These are phyloP conservation scores for Rubus idaeus DNA, from an alignment of 306 rosid species.

Conservation along the genomic window DNA sequence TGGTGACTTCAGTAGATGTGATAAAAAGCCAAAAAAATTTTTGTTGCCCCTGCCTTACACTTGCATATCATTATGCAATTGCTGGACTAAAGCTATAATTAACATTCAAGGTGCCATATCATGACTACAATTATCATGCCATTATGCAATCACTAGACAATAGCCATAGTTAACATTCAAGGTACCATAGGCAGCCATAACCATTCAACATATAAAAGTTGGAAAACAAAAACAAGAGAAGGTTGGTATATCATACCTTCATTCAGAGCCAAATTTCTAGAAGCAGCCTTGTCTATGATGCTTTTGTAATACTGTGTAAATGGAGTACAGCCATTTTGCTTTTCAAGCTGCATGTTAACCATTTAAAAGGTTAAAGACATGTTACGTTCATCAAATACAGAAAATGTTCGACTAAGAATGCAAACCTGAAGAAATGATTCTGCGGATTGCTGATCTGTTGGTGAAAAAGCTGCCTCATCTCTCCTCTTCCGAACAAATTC, in stretches of 20 bases:
- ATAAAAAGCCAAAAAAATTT: not conserved
- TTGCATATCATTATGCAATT: not conserved
- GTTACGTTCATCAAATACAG: not conserved
- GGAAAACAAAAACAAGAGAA: conserved; percentile 6
- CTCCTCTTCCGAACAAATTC: conserved; percentile 75
- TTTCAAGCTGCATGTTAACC: conserved; percentile 61
- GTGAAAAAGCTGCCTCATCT: conserved; percentile 80
- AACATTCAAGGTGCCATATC: conserved; percentile 2
- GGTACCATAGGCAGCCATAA: not conserved
- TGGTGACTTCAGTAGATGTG: not conserved
- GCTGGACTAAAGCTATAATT: not conserved
- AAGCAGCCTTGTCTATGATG: conserved; percentile 68
- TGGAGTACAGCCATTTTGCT: conserved; percentile 46
- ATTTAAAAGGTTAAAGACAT: not conserved
- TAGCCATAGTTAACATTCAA: not conserved
- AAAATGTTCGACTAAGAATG: not conserved
- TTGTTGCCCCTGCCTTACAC: not conserved
- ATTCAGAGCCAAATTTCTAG: conserved; percentile 50
- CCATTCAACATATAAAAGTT: not conserved
- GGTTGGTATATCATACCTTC: conserved; percentile 50
- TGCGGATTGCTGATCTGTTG: conserved; percentile 69
- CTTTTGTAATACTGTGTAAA: conserved; percentile 78
- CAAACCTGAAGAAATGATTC: conserved; percentile 86
- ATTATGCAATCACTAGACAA: not conserved
- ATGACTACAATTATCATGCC: not conserved